Evolutionary conservation across 2,329 filamentous ascomycete genomes (phyloP), one percentile per base, ranked within the genome.

Genomic region (Pezicula radicicola): DNA sequence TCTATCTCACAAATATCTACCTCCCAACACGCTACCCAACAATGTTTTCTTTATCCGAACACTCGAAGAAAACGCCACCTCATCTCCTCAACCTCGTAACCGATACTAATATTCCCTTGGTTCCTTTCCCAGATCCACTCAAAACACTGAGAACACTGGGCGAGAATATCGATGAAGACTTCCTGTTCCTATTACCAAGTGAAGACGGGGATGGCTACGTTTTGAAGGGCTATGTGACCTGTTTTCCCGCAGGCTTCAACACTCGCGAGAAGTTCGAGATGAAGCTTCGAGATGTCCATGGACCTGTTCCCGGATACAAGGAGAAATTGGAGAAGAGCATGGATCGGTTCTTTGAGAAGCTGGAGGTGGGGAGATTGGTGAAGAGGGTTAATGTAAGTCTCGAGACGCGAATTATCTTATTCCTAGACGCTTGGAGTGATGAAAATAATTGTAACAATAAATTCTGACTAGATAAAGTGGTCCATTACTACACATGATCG

Each of bases 201-300:
- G 50, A 59, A 16, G 57, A 65, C 35, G 51, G 56, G 0, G 58
- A 60, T 53, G 58, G 61, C 27, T 86, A 85, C 64, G 67, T 74
- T 28, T 74, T 86, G 9, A 68, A 80, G 61, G 81, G 76, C 7
- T 85, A 79, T 63, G 68, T 75, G 6, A 74, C 73, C 8, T 80
- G 76, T 59, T 84, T 80, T 61, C 82, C 83, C 0, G 71, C 73
- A 1, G 83, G 83, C 9, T 87, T 86, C 68, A 70, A 77, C 58
- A 75, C 80, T 1, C 67, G 67, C n/a, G 59, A 73, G 44, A 85
- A 85, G 55, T 71, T 85, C 8, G 75, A 74, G 1, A 66, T 75
- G 12, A 70, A 72, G 1, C 69, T 86, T 0, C 68, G 75, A 0
- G 71, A 74, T 27, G 85, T 87, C 57, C 83, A 87, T 60, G 64